phyloP scores from a whole-genome alignment of 2,329 filamentous ascomycete genomes.

The Botrytis squamosa region DNA sequence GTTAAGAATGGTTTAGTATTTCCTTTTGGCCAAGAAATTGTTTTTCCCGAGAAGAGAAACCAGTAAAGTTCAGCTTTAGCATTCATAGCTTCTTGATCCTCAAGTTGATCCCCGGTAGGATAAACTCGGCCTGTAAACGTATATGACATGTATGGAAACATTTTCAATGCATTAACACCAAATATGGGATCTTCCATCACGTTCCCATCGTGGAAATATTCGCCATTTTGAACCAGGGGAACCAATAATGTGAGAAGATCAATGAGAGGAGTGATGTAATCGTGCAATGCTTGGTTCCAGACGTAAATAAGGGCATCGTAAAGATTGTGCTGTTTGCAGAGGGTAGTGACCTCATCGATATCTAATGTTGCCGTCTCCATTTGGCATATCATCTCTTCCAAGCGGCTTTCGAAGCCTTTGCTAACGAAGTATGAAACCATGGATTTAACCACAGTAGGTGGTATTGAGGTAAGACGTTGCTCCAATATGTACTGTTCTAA shows the following conservation, averaged over 20 bases:
- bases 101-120: conserved; percentile 75
- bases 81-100: conserved; percentile 66
- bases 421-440: conserved; percentile 78
- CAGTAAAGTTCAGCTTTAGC: conserved; percentile 90
- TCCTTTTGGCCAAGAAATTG: conserved; percentile 70
- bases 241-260: conserved; percentile 73
- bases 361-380: conserved; percentile 90
- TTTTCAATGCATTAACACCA: conserved; percentile 75
- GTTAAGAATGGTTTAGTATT: conserved; percentile 61
- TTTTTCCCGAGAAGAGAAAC: conserved; percentile 86
- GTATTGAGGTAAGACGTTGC: conserved; percentile 69
- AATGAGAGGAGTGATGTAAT: conserved; percentile 87
- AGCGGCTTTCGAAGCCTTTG: conserved; percentile 69
- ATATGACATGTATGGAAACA: conserved; percentile 94
- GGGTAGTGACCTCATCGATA: conserved; percentile 83
- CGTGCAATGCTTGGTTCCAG: conserved; percentile 86
- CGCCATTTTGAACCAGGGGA: conserved; percentile 56
- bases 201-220: conserved; percentile 51
- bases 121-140: conserved; percentile 88
- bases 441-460: conserved; percentile 81
- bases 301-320: conserved; percentile 97
- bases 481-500: conserved; percentile 87
- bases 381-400: conserved; percentile 94
- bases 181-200: conserved; percentile 60
- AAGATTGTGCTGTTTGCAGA: conserved; percentile 88